Evolutionary conservation across 2,329 filamentous ascomycete genomes (phyloP).

Genomic region (Colletotrichum musicola): DNA sequence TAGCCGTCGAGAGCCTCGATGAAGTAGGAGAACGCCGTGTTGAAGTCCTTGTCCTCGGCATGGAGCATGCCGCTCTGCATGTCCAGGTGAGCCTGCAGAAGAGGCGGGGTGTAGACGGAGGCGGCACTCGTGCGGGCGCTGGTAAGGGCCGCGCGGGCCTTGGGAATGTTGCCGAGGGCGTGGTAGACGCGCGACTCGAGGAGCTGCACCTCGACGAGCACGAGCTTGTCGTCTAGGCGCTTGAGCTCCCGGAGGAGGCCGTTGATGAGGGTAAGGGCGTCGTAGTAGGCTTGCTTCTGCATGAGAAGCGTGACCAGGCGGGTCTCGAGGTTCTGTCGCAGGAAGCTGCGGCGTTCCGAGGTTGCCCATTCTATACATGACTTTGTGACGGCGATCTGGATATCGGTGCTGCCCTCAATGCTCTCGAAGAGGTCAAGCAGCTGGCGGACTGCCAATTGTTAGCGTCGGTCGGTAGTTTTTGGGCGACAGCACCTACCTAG

Average conservation of each 20-base stretch:
- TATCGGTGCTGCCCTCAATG: slow-evolving; percentile 94
- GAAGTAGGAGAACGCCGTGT: slow-evolving; percentile 98
- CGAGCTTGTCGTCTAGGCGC: slow-evolving; percentile 97
- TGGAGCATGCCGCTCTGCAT: slow-evolving; percentile 99
- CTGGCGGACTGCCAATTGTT: slow-evolving; percentile 80
- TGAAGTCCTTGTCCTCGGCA: slow-evolving; percentile 98
- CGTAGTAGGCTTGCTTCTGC: slow-evolving; percentile 97
- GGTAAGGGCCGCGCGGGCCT: slow-evolving; percentile 93
- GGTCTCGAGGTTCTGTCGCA: slow-evolving; percentile 96
- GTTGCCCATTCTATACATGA: slow-evolving; percentile 99
- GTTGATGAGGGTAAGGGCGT: slow-evolving; percentile 96
- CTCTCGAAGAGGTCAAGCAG: slow-evolving; percentile 94
- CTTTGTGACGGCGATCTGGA: slow-evolving; percentile 94
- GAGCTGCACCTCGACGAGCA: slow-evolving; percentile 96
- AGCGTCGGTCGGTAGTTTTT: background rate
- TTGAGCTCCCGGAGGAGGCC: slow-evolving; percentile 95
- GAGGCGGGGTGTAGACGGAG: slow-evolving; percentile 95
- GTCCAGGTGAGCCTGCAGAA: slow-evolving; percentile 94
- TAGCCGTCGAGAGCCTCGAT: slow-evolving; percentile 99
- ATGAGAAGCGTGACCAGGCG: slow-evolving; percentile 95
- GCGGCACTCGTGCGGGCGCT: slow-evolving; percentile 95
- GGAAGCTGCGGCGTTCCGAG: slow-evolving; percentile 92
- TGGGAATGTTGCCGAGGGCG: slow-evolving; percentile 94
- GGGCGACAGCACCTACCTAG: slow-evolving; percentile 77
- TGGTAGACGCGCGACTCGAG: slow-evolving; percentile 98